These are phyloP conservation scores for Eucalyptus rudis DNA, from an alignment of 345 rosid species.

Conservation along the genomic window DNA sequence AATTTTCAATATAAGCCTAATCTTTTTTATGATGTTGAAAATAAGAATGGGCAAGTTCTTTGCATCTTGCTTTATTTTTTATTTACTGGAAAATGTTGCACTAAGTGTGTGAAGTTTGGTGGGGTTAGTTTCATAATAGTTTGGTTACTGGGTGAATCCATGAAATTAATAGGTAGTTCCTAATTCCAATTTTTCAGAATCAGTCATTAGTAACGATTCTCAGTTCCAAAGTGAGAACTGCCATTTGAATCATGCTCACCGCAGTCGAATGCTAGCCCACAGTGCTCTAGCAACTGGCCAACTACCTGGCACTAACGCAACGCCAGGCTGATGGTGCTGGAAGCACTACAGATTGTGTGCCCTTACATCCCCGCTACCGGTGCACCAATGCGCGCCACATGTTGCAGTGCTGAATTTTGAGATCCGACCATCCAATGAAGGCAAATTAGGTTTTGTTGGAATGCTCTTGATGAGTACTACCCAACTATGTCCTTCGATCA, in stretches of 20 bases:
- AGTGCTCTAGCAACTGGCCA: neutral
- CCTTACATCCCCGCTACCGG: neutral
- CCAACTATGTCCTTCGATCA: neutral
- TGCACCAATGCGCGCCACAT: neutral
- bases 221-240: fast-evolving
- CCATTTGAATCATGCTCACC: no score
- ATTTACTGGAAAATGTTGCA: no score
- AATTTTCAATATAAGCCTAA: no score
- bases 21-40: no score
- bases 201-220: no score
- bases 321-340: neutral
- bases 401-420: neutral
- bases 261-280: neutral
- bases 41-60: no score
- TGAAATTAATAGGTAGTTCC: no score
- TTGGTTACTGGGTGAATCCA: fast-evolving
- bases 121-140: no score
- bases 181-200: no score
- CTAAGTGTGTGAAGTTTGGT: no score
- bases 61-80: no score
- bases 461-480: neutral
- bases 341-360: neutral
- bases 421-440: neutral
- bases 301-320: no score
- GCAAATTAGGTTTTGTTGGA: neutral